These are phyloP conservation scores for Diaporthe eres DNA, from an alignment of 2,329 filamentous ascomycete species.

Conservation along the genomic window DNA sequence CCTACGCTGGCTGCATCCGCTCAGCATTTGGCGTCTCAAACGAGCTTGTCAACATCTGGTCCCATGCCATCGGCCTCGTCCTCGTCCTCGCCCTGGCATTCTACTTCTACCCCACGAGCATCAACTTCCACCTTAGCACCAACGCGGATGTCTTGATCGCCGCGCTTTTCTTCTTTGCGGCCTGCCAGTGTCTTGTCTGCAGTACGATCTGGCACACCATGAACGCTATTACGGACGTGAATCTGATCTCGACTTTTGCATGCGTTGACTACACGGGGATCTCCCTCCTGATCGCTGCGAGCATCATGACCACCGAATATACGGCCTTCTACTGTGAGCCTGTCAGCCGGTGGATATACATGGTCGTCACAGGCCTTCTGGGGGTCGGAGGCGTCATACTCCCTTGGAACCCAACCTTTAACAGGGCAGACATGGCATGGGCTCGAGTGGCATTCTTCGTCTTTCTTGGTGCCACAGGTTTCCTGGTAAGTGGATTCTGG, in stretches of 20 bases:
- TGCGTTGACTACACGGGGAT: constrained; percentile 99
- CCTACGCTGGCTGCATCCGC: constrained; percentile 88
- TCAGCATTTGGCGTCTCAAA: constrained; percentile 91
- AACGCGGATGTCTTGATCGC: constrained; percentile 93
- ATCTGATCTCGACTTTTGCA: constrained; percentile 92
- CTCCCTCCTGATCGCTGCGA: constrained; percentile 92
- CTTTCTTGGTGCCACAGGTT: constrained; percentile 87
- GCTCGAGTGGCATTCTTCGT: constrained; percentile 92
- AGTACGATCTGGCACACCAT: constrained; percentile 99
- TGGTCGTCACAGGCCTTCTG: constrained; percentile 83
- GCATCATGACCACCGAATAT: constrained; percentile 98
- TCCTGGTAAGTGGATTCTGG: constrained; percentile 62
- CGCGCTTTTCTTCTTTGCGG: constrained; percentile 95
- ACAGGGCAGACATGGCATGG: constrained; percentile 93
- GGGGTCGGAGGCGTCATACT: constrained; percentile 91
- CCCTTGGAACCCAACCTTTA: constrained; percentile 97
- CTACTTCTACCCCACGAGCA: constrained; percentile 92
- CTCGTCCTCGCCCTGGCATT: constrained; percentile 91
- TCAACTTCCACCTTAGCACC: constrained; percentile 88
- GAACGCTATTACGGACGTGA: constrained; percentile 94
- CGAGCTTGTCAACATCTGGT: constrained; percentile 98
- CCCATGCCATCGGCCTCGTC: constrained; percentile 89
- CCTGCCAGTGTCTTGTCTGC: constrained; percentile 94
- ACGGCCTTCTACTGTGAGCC: constrained; percentile 99
- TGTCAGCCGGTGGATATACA: constrained; percentile 86